Evolutionary conservation across 345 rosid genomes (phyloP).

Genomic region (Murraya koenigii): DNA sequence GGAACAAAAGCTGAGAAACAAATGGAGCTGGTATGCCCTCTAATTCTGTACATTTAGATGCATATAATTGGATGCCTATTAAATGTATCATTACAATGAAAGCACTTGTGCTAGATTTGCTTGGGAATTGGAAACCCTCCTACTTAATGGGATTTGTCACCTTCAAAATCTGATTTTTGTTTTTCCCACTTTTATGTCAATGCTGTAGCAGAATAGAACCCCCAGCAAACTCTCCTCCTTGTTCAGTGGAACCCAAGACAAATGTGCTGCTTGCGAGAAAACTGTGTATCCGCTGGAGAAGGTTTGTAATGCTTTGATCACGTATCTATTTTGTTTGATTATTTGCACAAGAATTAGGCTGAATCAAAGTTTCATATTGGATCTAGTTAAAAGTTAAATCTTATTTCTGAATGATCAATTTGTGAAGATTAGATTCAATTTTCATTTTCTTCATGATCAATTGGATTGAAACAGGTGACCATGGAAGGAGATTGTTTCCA

Average conservation of each 20-base stretch:
- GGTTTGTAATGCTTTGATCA: slow-evolving; percentile 35
- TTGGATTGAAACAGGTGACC: slow-evolving; percentile 41
- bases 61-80: neutral
- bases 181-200: neutral
- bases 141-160: neutral
- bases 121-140: neutral
- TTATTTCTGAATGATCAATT: neutral
- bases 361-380: neutral
- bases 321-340: neutral
- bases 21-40: slow-evolving; percentile 56
- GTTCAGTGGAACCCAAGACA: slow-evolving; percentile 95
- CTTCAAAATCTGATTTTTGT: neutral
- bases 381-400: neutral
- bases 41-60: neutral
- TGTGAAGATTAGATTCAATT: neutral
- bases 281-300: slow-evolving; percentile 95
- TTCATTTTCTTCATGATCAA: neutral
- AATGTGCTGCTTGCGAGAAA: slow-evolving; percentile 83
- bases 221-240: slow-evolving; percentile 82
- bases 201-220: slow-evolving; percentile 49
- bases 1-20: slow-evolving; percentile 51
- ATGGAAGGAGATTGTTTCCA: slow-evolving; percentile 95
- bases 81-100: neutral
- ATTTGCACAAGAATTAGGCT: neutral
- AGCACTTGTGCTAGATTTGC: neutral